phyloP scores from a whole-genome alignment of 371 early-diverging fungal genomes.

The Mitosporidium daphniae region DNA sequence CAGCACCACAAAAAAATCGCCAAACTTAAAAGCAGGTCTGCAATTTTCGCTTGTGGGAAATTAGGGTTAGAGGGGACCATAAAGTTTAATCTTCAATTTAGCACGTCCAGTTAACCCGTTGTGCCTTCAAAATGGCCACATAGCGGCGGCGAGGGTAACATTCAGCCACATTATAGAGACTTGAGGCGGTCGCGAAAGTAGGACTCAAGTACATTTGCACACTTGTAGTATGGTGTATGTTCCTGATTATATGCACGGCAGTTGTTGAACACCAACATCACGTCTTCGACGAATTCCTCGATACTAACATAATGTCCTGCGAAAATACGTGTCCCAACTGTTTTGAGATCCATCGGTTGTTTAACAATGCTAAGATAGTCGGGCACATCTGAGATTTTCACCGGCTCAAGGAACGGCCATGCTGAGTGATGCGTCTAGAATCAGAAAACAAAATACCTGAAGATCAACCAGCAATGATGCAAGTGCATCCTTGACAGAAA shows the following conservation, averaged over 20 bases:
- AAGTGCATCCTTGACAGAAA: neutral
- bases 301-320: constrained; percentile 23
- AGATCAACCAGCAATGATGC: too few species aligned
- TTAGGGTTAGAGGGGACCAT: too few species aligned
- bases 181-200: too few species aligned
- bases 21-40: too few species aligned
- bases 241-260: constrained; percentile 42
- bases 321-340: constrained; percentile 27
- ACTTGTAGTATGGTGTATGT: constrained; percentile 30
- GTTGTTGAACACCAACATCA: constrained; percentile 38
- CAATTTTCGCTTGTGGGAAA: too few species aligned
- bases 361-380: constrained; percentile 85
- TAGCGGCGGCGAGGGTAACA: too few species aligned
- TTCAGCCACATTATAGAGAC: too few species aligned
- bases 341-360: constrained; percentile 79
- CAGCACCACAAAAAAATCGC: too few species aligned
- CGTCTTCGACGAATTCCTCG: constrained; percentile 30
- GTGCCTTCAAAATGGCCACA: too few species aligned
- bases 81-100: too few species aligned
- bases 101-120: too few species aligned
- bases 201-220: constrained; percentile 18
- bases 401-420: constrained; percentile 93
- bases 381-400: constrained; percentile 33
- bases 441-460: constrained; percentile 28
- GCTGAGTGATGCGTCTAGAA: constrained; percentile 31